Base-by-base conservation (phyloP, 2,329 filamentous ascomycete species). In the Myriosclerotinia duriaeana region DNA sequence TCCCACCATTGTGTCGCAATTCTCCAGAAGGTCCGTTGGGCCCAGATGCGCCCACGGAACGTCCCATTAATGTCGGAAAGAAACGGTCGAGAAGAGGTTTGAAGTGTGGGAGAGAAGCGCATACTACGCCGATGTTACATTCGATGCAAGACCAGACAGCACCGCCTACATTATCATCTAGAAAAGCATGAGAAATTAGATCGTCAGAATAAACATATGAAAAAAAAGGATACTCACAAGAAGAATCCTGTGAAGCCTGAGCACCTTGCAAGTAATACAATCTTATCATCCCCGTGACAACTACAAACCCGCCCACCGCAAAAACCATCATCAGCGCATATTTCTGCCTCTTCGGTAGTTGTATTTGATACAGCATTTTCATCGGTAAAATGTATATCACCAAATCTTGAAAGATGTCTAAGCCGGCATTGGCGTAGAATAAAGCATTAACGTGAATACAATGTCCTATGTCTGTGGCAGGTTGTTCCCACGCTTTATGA, bases 51-150 rank as follows among this genome's bases (percentile, higher is more conserved):
- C 53, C 53, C 1, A 9, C 5, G 7, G 53, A 52, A 7, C 63
- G 63, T 5, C 63, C 53, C 44, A 65, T 65, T 4, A 65, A 17
- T n/a, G 36, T 26, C 3, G 53, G 63, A 12, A 65, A 48, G 44
- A 53, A 65, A 9, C 53, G 53, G 15, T 65, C 63, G 42, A 65
- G 52, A 20, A 65, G 63, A 5, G 63, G 63, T 36, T 65, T 65
- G 53, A 65, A 59, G 34, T 59, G 63, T 14, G 64, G 64, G 17
- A 66, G 38, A 20, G 55, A 66, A 15, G 64, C 56, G 36, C 64
- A 66, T 7, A 66, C 50, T 14, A 66, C 52, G 5, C 56, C 56
- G 7, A 66, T 61, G 8, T 66, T 66, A 20, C 46, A 66, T 55
- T 66, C 64, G 26, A 61, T 61, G 48, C 26, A n/a, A 1, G 64